These are phyloP conservation scores for Dendrobium huoshanense DNA, from an alignment of 106 monocot genomes.

Conservation along the genomic window DNA sequence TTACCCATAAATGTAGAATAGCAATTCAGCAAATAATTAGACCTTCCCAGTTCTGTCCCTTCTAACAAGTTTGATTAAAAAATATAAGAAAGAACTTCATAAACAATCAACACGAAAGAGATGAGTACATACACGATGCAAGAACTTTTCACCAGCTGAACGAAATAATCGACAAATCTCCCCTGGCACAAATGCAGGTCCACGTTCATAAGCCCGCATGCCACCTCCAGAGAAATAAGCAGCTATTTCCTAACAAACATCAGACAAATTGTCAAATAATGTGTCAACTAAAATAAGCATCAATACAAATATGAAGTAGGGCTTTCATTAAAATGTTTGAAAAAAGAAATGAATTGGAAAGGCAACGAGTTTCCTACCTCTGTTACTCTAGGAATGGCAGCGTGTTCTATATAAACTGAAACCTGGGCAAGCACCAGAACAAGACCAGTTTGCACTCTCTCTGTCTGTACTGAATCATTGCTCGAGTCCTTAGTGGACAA, in stretches of 20 bases:
- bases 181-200: slow-evolving; percentile 95
- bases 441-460: slow-evolving; percentile 68
- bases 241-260: slow-evolving; percentile 67
- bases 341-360: neutral
- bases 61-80: neutral
- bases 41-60: neutral
- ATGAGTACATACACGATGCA: slow-evolving; percentile 52
- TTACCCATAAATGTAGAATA: neutral
- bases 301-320: neutral
- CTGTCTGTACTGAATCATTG: slow-evolving; percentile 27
- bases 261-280: neutral
- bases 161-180: slow-evolving; percentile 83
- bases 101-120: neutral
- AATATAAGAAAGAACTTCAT: neutral
- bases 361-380: slow-evolving; percentile 39
- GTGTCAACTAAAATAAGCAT: slow-evolving; percentile 1
- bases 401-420: slow-evolving; percentile 83
- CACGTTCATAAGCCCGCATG: slow-evolving; percentile 71
- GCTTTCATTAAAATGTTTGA: neutral
- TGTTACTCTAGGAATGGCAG: slow-evolving; percentile 87
- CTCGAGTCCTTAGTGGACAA: slow-evolving; percentile 23
- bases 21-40: neutral
- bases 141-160: slow-evolving; percentile 74
- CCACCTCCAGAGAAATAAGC: slow-evolving; percentile 91
- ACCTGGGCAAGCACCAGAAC: slow-evolving; percentile 85